Evolutionary conservation across 768 basidiomycete species (phyloP).

Genomic region (Terana coerulea): DNA sequence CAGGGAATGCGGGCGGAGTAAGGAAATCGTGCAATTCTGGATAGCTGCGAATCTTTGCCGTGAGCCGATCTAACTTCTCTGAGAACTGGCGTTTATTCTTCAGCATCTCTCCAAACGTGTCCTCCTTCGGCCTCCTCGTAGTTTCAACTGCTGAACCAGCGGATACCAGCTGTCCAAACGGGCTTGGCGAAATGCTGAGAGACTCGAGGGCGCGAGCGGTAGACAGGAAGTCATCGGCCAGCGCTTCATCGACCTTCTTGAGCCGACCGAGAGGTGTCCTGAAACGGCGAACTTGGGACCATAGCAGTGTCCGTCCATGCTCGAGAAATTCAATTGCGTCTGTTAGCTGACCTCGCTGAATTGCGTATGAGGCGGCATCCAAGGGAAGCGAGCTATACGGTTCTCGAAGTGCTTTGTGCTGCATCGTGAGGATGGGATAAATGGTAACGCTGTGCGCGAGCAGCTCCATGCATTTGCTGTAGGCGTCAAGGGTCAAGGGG

Average conservation of each 20-base stretch:
- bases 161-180: no score
- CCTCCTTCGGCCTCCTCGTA: no score
- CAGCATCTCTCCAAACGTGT: no score
- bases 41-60: no score
- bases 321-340: neutral
- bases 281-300: neutral
- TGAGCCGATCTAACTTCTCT: no score
- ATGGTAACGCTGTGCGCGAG: neutral
- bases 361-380: neutral
- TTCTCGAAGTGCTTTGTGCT: neutral
- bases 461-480: neutral
- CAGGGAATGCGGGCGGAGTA: slow-evolving; percentile 16
- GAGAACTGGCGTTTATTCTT: no score
- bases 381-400: neutral
- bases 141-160: no score
- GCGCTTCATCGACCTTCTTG: slow-evolving; percentile 26
- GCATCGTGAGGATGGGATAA: neutral
- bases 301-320: neutral
- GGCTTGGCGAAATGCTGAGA: no score
- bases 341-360: neutral
- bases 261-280: neutral
- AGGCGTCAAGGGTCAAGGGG: neutral
- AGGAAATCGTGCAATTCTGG: no score
- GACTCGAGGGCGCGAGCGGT: neutral
- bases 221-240: slow-evolving; percentile 11